Conservation (phyloP, 2,329 filamentous ascomycete genomes). For the Phoma sp. region DNA sequence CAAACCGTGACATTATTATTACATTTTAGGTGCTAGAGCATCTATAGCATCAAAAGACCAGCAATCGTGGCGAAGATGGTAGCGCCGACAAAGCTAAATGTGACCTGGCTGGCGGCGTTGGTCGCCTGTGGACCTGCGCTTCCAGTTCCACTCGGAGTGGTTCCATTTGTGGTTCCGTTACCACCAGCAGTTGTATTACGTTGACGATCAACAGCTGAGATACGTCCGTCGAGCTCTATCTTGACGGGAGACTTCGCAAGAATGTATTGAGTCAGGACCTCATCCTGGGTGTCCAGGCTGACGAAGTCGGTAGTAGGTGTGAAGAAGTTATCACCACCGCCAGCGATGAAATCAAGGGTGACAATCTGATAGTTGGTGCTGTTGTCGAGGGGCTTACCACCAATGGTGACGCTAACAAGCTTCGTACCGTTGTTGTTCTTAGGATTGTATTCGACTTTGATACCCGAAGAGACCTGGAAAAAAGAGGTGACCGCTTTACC, state of each 20-base stretch:
- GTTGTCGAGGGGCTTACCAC: constrained; percentile 57
- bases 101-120: constrained; percentile 20
- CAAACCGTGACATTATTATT: background rate
- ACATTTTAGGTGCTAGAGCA: background rate
- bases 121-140: constrained; percentile 14
- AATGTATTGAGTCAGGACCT: constrained; percentile 63
- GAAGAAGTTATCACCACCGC: constrained; percentile 68
- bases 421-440: constrained; percentile 57
- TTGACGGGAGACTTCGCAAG: constrained; percentile 58
- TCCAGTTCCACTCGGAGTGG: constrained; percentile 21
- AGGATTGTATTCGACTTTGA: constrained; percentile 66
- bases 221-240: constrained; percentile 59
- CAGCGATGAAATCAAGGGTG: constrained; percentile 69
- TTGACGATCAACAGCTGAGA: constrained; percentile 44
- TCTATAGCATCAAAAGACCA: constrained; percentile 23
- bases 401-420: constrained; percentile 62
- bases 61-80: constrained; percentile 20
- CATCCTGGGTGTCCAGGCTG: constrained; percentile 61
- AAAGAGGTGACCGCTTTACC: constrained; percentile 62
- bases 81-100: constrained; percentile 12
- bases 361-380: constrained; percentile 63
- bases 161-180: constrained; percentile 30
- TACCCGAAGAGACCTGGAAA: constrained; percentile 66
- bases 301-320: constrained; percentile 51
- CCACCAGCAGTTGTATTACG: constrained; percentile 20